These are phyloP conservation scores for Auricularia sp. DNA, from an alignment of 768 basidiomycete genomes.

Conservation along the genomic window DNA sequence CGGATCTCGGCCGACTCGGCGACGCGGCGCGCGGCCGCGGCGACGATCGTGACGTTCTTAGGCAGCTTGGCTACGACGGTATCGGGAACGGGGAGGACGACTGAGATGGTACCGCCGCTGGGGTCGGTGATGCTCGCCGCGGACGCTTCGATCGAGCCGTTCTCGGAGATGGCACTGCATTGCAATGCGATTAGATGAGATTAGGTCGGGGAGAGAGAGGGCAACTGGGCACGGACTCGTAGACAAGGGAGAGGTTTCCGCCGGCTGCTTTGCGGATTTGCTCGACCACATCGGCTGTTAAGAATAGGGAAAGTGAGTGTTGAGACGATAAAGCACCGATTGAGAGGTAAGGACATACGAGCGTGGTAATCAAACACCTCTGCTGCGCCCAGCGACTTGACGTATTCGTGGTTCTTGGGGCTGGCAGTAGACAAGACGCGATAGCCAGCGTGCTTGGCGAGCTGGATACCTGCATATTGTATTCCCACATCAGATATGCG, in stretches of 20 bases:
- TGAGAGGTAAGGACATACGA: not conserved
- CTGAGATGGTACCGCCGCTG: not conserved
- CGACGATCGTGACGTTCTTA: conserved; percentile 3
- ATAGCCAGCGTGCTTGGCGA: conserved; percentile 9
- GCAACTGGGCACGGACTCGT: conserved; percentile 8
- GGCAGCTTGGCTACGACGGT: not conserved
- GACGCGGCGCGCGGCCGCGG: conserved; percentile 3
- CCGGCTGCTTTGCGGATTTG: conserved; percentile 9
- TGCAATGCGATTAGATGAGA: not conserved
- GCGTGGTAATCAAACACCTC: conserved; percentile 9
- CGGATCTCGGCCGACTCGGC: not conserved
- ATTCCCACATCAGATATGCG: not conserved
- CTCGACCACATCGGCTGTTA: conserved; percentile 8
- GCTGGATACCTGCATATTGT: not conserved
- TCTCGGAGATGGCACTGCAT: conserved; percentile 10
- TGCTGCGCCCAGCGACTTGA: conserved; percentile 11
- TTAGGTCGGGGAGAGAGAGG: no score
- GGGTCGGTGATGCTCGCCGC: conserved; percentile 5
- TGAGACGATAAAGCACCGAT: not conserved
- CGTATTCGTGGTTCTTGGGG: conserved; percentile 13
- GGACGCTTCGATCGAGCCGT: conserved; percentile 7
- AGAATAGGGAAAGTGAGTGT: no score
- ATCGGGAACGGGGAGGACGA: conserved; percentile 3
- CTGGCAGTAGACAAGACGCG: conserved; percentile 14
- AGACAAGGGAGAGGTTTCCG: conserved; percentile 9